Percentiles rank a stretch among this genome's conserved stretches.
These are phyloP conservation scores for Plantago major DNA, from an alignment of 257 asterid species.

Conservation along the genomic window DNA sequence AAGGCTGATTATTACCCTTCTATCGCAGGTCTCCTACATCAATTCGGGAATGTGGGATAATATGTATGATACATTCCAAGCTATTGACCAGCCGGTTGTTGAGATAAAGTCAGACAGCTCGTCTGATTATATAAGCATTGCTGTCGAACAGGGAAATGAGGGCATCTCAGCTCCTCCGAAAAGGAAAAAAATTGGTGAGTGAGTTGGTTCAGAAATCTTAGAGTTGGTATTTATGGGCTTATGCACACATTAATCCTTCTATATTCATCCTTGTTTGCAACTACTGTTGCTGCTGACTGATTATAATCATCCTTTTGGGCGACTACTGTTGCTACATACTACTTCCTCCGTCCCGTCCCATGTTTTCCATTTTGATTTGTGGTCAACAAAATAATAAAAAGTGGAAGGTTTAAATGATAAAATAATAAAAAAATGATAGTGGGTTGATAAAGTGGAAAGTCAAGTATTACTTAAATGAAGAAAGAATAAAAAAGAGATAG, in stretches of 20 bases:
- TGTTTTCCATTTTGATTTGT: too few relatives aligned
- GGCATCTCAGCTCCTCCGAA: conserved; percentile 26
- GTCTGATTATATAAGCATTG: conserved; percentile 44
- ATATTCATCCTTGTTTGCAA: background rate
- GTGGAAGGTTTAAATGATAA: too few relatives aligned
- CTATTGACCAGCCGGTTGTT: conserved; percentile 28
- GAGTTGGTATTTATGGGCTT: background rate
- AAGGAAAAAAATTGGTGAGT: conserved; percentile 42
- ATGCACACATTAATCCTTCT: too few relatives aligned
- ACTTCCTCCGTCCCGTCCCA: too few relatives aligned
- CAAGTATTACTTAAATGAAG: too few relatives aligned
- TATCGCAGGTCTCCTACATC: conserved; percentile 67
- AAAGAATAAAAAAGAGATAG: too few relatives aligned
- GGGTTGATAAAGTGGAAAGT: too few relatives aligned
- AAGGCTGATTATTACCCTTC: conserved; percentile 13
- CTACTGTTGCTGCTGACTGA: background rate
- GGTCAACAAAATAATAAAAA: too few relatives aligned
- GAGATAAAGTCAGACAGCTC: conserved; percentile 35
- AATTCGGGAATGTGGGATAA: conserved; percentile 70
- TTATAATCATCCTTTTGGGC: background rate
- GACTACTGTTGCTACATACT: background rate
- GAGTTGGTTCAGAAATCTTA: conserved; percentile 11
- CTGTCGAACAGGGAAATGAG: conserved; percentile 53
- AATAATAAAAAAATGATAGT: too few relatives aligned
- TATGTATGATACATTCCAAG: conserved; percentile 57